Conservation (phyloP, 768 basidiomycete species). For the Tulasnella sp. region DNA sequence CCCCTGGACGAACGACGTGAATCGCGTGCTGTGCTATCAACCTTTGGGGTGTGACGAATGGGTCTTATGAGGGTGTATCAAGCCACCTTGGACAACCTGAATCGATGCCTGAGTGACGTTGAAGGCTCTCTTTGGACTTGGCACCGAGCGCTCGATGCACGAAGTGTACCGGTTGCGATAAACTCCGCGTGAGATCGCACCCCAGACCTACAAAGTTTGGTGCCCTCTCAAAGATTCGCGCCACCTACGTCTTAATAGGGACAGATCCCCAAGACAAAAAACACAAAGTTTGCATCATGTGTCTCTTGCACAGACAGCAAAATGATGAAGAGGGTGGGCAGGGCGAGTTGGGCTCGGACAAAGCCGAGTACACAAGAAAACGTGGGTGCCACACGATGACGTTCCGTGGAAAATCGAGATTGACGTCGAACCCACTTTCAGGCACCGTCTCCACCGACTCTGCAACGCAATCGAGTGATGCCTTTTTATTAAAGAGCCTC, state of each 20-base stretch:
- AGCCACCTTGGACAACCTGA: background rate
- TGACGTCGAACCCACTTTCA: background rate
- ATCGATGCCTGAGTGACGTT: background rate
- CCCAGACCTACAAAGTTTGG: background rate
- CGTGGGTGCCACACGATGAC: background rate
- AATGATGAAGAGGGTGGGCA: background rate
- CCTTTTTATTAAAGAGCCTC: background rate
- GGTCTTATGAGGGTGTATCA: background rate
- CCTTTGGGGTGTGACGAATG: background rate
- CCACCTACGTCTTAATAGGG: background rate
- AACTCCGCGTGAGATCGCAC: background rate
- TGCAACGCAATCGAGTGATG: background rate
- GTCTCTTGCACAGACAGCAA: background rate
- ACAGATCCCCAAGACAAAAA: background rate
- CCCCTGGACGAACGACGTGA: background rate
- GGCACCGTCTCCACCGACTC: background rate
- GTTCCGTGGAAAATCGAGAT: background rate
- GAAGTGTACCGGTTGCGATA: background rate
- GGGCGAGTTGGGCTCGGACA: background rate
- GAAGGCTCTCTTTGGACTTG: background rate
- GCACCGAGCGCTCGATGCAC: background rate
- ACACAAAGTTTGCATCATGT: background rate
- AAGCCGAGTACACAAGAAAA: background rate
- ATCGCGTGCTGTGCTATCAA: background rate
- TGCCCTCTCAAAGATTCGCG: background rate